phyloP scores from a whole-genome alignment of 2,329 filamentous ascomycete genomes.

The Aspergillus sergii region DNA sequence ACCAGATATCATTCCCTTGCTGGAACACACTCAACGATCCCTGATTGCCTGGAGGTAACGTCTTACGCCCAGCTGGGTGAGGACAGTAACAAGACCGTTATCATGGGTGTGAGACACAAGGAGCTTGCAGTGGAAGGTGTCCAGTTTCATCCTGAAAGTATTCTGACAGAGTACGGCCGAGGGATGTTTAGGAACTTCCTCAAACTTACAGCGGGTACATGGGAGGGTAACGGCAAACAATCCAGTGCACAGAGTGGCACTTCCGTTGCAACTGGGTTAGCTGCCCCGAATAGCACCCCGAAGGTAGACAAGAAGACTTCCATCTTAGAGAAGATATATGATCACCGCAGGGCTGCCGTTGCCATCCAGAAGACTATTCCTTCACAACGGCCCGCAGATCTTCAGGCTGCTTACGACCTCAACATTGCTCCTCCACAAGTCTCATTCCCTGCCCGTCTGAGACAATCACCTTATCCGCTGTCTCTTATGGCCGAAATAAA shows the following conservation, averaged over 20 bases:
- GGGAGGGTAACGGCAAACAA: constrained; percentile 71
- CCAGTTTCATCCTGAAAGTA: constrained; percentile 97
- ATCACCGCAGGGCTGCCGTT: constrained; percentile 74
- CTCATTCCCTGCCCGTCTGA: constrained; percentile 75
- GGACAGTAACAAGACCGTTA: constrained; percentile 77
- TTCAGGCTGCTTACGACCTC: constrained; percentile 84
- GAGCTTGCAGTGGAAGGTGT: constrained; percentile 90
- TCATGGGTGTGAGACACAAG: constrained; percentile 96
- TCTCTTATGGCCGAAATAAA: constrained; percentile 97
- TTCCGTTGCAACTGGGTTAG: constrained; percentile 11
- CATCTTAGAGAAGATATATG: constrained; percentile 90
- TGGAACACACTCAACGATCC: constrained; percentile 84
- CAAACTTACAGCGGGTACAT: constrained; percentile 83
- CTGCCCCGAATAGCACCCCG: constrained; percentile 26
- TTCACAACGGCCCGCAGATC: constrained; percentile 77
- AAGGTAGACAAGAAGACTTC: constrained; percentile 67
- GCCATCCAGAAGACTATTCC: constrained; percentile 80
- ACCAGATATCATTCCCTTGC: constrained; percentile 96
- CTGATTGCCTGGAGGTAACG: constrained; percentile 81
- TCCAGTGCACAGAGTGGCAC: constrained; percentile 26
- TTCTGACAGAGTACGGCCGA: constrained; percentile 85
- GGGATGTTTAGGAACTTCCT: constrained; percentile 93
- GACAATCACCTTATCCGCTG: constrained; percentile 82
- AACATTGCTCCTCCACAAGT: constrained; percentile 83
- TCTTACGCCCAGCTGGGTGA: constrained; percentile 80